Base-by-base conservation (phyloP, 2,329 filamentous ascomycete genomes). In the Fusarium papillatum region DNA sequence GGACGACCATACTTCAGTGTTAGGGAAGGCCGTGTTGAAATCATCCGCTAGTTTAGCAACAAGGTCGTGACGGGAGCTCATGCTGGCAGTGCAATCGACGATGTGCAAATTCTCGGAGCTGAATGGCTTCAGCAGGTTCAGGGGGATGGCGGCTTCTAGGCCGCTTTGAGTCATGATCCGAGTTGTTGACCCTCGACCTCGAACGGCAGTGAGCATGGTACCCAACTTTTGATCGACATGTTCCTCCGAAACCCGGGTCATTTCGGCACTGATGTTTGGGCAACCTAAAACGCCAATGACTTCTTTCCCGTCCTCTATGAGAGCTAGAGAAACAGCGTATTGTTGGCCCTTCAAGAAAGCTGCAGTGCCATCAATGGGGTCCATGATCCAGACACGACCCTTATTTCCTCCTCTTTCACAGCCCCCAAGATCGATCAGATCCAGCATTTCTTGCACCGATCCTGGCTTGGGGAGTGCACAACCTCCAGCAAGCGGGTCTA, bases 311-410 rank as follows among this genome's bases (percentile, higher is more conserved):
- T 92, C 84, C 69, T 90, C 87, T 3, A 93, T 81, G 73, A 93
- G 82, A 5, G 89, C 88, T 24, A 93, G 82, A 69, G 90, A 90
- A 6, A 93, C 89, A 4, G 89, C 91, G 70, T 93, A 93, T 81
- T 93, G 91, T 81, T 91, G 86, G 5, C 89, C 89, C 46, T 83
- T 83, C 75, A 93, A 87, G 71, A 92, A 93, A 0, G 90, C 89
- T 22, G 88, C 89, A 2, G 91, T 93, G 34, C 91, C 91, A 75
- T 93, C 91, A 13, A 93, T 88, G 0, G 91, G 91, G 77, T 93
- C 91, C 80, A 93, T 87, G 39, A 91, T 87, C 91, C 91, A 93
- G 63, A 90, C 86, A 1, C 88, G 83, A 0, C 86, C 83, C 4
- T 81, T 68, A 13, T 63, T 66, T 2, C 86, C 71, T 75, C 84